Evolutionary conservation across 176 grass and related monocot species (phyloP), one percentile per base, ranked within the genome.

Genomic region (Musa beccarii): DNA sequence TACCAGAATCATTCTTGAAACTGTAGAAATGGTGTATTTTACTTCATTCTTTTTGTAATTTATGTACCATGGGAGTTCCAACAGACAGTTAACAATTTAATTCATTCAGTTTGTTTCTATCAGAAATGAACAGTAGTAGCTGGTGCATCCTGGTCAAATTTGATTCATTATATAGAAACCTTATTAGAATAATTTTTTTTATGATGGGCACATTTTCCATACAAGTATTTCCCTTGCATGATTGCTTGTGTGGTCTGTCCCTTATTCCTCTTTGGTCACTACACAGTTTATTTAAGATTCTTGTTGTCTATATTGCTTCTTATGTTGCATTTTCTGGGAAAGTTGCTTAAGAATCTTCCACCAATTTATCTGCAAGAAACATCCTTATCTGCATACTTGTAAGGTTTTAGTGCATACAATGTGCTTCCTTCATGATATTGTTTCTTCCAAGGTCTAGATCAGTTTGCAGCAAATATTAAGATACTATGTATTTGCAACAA

Each of bases 11-110:
- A 74, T 74, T 74, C 19, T 61, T 79, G 71, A 52, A 79, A 75
- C 80, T 65, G 49, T 80, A 75, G 29, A 75, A 21, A 67, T 75
- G 55, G 79, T 64, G 77, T 78, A 77, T 52, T 79, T 50, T 75
- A 85, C 66, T 80, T 63, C 59, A 43, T 84, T 73, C 56, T 69
- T 85, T 57, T 55, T 52, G 71, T 79, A 85, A 74, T 80, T 70
- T 52, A 51, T 70, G 68, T 51, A 70, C 68, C 29, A 69, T 69
- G 28, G 66, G 66, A 69, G 66, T 53, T 43, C 24, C 26, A 49
- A 49, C 43, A 29, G 73, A 59, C 67, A 5, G 49, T 75, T n/a
- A 75, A 59, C 73, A 61, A 75, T 61, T 61, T 49, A 75, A 75
- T 75, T 61, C 25, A 75, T 75, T 75, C 29, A 43, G 59, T 75